Evolutionary conservation across 306 rosid species (phyloP).

Genomic region (Senna tora): DNA sequence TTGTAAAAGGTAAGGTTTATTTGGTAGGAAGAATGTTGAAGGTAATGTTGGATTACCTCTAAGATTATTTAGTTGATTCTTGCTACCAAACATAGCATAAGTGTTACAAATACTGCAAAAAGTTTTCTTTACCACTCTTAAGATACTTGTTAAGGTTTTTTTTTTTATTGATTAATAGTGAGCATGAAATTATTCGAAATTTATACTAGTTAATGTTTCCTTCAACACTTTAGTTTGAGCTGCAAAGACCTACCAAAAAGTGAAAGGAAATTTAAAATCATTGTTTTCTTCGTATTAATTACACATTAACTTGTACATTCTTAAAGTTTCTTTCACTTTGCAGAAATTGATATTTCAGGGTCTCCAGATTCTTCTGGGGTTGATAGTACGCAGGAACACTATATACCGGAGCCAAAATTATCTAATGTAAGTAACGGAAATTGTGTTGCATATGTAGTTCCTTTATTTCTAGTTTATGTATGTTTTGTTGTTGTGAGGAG

Average conservation of each 20-base stretch:
- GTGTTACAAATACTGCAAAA: too few species aligned
- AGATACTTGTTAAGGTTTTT: too few species aligned
- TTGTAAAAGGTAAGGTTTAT: too few species aligned
- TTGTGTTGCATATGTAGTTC: constrained; percentile 9
- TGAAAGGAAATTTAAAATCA: neutral
- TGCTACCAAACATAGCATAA: too few species aligned
- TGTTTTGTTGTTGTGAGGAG: neutral
- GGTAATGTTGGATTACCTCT: too few species aligned
- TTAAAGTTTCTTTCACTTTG: constrained; percentile 17
- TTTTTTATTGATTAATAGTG: too few species aligned
- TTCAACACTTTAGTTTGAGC: neutral
- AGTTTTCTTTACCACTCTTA: too few species aligned
- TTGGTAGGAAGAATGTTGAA: too few species aligned
- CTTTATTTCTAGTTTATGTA: neutral
- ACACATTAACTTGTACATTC: neutral
- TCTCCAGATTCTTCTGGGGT: constrained; percentile 25
- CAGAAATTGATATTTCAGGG: constrained; percentile 41
- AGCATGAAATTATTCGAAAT: too few species aligned
- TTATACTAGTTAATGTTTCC: neutral
- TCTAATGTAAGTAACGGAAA: constrained; percentile 46
- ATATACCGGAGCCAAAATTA: neutral
- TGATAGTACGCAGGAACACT: constrained; percentile 6
- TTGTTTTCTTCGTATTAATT: neutral
- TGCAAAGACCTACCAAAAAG: neutral
- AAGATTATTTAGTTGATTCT: too few species aligned